Evolutionary conservation across 2,329 filamentous ascomycete genomes (phyloP), one percentile per base, ranked within the genome.

Genomic region (Exophiala oligosperma): DNA sequence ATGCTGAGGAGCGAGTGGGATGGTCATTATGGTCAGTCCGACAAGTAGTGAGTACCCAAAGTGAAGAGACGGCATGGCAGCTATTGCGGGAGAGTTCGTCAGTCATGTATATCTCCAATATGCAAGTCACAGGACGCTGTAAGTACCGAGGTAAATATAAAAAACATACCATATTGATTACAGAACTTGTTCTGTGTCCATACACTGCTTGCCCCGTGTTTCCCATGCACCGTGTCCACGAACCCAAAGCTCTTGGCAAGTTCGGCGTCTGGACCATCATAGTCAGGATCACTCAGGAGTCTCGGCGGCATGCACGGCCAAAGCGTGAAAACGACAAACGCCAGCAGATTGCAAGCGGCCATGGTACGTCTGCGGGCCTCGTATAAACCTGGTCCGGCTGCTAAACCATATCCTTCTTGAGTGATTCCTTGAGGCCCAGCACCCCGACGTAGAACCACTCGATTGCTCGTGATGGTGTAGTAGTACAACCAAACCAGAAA

Each of bases 31-130:
- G 3, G 87, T 90, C 11, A 90, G 73, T 6, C 88, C 88, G 68
- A 91, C 85, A 66, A 91, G 81, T 29, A 91, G 81, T 2, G 86
- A 87, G 74, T 91, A 91, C 2, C 88, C 88, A 68, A 91, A 91
- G 71, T 91, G 88, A 14, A 91, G 78, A 0, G 85, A 88, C 1
- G 88, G 88, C 88, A 91, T 91, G 6, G 88, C 88, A 54, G 85
- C 84, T 85, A 49, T 23, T 2, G 21, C 28, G 23, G 14, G 49
- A 41, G 9, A 17, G n/a, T 7, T n/a, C 38, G 40, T 43, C 11
- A 11, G 12, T 43, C 40, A 43, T 17, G 17, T 17, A 17, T 17
- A 17, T 17, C 17, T 17, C 17, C 17, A 17, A 17, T 17, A 17
- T 17, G 17, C 17, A 17, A 17, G 17, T 17, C 17, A 17, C 17